Percentiles rank a stretch among this genome's conserved stretches.
Evolutionary conservation across 306 rosid genomes (phyloP).

Genomic region (Vachellia collinsii): DNA sequence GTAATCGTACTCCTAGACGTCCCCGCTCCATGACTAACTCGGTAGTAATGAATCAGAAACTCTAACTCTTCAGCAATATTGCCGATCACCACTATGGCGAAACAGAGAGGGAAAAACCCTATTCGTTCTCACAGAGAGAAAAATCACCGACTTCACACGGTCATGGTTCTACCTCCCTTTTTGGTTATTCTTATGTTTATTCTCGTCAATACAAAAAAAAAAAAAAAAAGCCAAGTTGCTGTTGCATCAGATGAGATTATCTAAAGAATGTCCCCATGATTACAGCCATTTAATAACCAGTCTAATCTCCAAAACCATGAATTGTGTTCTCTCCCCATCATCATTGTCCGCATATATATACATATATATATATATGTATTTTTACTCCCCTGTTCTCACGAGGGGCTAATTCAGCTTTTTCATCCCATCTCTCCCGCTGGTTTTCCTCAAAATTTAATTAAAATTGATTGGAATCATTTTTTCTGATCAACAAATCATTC

Average conservation of each 20-base stretch:
- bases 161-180: too few species aligned
- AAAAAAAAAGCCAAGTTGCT: neutral
- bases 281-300: slow-evolving; percentile 6
- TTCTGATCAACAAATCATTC: neutral
- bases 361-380: too few species aligned
- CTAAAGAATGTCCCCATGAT: slow-evolving; percentile 35
- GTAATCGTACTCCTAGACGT: too few species aligned
- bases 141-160: too few species aligned
- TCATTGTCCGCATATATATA: slow-evolving; percentile 4
- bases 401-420: slow-evolving; percentile 21
- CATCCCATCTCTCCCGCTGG: neutral
- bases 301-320: slow-evolving; percentile 1
- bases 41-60: too few species aligned
- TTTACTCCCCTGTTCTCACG: slow-evolving; percentile 7
- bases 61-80: too few species aligned
- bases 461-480: neutral
- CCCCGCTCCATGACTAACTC: too few species aligned
- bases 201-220: neutral
- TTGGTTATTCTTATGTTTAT: slow-evolving; percentile 11
- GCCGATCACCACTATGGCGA: too few species aligned
- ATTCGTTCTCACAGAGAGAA: too few species aligned
- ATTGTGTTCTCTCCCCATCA: slow-evolving; percentile 1
- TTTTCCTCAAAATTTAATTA: neutral
- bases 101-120: too few species aligned
- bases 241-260: neutral